Conservation (phyloP, 164 flowering plant genomes). For the Umbellularia californica region DNA sequence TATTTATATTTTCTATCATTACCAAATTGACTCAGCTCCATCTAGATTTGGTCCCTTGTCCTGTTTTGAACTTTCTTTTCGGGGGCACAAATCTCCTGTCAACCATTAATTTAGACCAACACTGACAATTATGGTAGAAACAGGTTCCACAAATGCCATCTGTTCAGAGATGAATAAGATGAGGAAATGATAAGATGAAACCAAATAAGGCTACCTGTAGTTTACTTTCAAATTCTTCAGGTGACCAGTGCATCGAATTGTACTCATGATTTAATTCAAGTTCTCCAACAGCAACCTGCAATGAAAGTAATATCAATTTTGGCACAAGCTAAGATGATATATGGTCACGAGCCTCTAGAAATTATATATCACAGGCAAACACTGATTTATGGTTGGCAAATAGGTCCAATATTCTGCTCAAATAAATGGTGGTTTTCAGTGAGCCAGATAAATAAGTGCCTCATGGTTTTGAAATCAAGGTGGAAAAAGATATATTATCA, state of each 20-base stretch:
- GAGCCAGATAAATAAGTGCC: not conserved
- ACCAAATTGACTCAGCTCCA: too few species aligned
- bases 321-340: slow-evolving; percentile 5
- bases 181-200: not conserved
- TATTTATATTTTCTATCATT: too few species aligned
- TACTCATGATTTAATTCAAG: slow-evolving; percentile 83
- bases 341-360: not conserved
- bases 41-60: too few species aligned
- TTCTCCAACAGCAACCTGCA: slow-evolving; percentile 97
- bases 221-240: slow-evolving; percentile 89
- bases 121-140: too few species aligned
- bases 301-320: not conserved
- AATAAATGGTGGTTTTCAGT: not conserved
- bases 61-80: too few species aligned
- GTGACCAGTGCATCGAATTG: slow-evolving; percentile 83
- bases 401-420: not conserved
- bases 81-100: too few species aligned
- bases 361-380: not conserved
- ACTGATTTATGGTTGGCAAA: not conserved
- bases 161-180: not conserved
- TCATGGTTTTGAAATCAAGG: not conserved
- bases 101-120: too few species aligned
- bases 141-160: not conserved
- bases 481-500: too few species aligned
- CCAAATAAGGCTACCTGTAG: slow-evolving; percentile 49